Percentiles rank a stretch among this genome's conserved stretches.
Evolutionary conservation across 371 early-diverging fungal genomes (phyloP).

Genomic region (Lichtheimia ramosa): DNA sequence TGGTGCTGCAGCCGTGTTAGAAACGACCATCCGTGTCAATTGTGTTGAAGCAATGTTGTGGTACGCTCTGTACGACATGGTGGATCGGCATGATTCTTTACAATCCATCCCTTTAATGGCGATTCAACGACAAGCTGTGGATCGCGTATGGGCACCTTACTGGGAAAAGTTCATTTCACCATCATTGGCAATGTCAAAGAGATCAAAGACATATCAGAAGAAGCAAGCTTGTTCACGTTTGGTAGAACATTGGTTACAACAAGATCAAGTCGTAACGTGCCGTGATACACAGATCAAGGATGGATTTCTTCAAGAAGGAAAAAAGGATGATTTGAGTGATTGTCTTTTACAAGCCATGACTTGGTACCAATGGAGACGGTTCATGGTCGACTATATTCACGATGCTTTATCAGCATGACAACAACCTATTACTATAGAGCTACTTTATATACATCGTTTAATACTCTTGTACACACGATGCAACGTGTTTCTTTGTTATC

Average conservation of each 20-base stretch:
- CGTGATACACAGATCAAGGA: slow-evolving; percentile 16
- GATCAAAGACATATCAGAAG: slow-evolving; percentile 12
- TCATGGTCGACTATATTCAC: slow-evolving; percentile 4
- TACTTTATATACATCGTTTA: no score
- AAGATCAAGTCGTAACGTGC: slow-evolving; percentile 18
- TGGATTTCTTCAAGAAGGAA: slow-evolving; percentile 51
- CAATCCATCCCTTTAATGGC: slow-evolving; percentile 11
- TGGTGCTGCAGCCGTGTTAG: slow-evolving; percentile 38
- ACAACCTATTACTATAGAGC: no score
- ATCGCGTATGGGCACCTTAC: slow-evolving; percentile 19
- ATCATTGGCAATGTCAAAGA: neutral
- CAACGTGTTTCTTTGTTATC: no score
- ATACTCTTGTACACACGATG: no score
- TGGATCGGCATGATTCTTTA: neutral
- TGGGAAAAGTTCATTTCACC: slow-evolving; percentile 5
- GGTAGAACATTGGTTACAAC: slow-evolving; percentile 41
- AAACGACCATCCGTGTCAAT: slow-evolving; percentile 48
- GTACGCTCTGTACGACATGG: slow-evolving; percentile 27
- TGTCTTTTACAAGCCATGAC: slow-evolving; percentile 69
- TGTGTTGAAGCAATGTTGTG: slow-evolving; percentile 59
- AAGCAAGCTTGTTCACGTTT: slow-evolving; percentile 31
- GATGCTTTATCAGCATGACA: neutral
- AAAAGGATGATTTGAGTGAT: slow-evolving; percentile 78
- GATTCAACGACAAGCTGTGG: slow-evolving; percentile 20
- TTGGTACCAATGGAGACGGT: slow-evolving; percentile 62